Conservation (phyloP, 352 stramenopile species). For the Hyaloperonospora brassicae region DNA sequence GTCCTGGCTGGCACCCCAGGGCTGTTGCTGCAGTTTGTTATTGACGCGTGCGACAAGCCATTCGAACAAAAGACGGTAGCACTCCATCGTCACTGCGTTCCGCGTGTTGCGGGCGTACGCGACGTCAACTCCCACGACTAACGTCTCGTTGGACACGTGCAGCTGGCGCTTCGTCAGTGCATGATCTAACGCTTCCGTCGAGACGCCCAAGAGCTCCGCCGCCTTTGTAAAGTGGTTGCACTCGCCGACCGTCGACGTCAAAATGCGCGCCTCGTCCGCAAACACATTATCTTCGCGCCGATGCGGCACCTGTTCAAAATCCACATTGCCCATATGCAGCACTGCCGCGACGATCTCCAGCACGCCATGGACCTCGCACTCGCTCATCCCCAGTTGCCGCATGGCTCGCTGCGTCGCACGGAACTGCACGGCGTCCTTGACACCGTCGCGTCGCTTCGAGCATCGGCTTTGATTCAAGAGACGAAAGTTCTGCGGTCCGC, state of each 20-base stretch:
- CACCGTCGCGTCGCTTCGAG: constrained; percentile 52
- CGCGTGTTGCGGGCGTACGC: constrained; percentile 65
- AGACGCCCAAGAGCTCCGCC: constrained; percentile 52
- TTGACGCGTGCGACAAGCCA: constrained; percentile 93
- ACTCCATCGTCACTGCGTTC: constrained; percentile 88
- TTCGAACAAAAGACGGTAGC: constrained; percentile 89
- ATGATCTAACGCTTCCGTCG: constrained; percentile 39
- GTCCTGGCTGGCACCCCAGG: constrained; percentile 14
- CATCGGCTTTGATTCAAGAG: constrained; percentile 69
- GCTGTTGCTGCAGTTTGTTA: constrained; percentile 52
- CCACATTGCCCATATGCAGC: constrained; percentile 83
- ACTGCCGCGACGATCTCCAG: constrained; percentile 73
- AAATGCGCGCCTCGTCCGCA: constrained; percentile 21
- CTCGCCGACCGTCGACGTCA: constrained; percentile 6
- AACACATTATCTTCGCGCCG: constrained; percentile 26
- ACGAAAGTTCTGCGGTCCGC: constrained; percentile 36
- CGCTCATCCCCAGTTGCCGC: constrained; percentile 65
- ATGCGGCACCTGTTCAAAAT: constrained; percentile 43
- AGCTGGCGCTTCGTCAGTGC: constrained; percentile 59
- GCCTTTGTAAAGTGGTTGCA: constrained; percentile 43
- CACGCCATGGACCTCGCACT: constrained; percentile 50
- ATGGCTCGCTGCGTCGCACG: constrained; percentile 53
- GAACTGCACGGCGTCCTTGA: constrained; percentile 65
- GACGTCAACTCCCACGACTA: constrained; percentile 60
- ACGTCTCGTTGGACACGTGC: constrained; percentile 61